A percentile compares a stretch with the other conserved stretches of the same genome.
Evolutionary conservation across 441 rosid species (phyloP).

Genomic region (Sinapis alba): DNA sequence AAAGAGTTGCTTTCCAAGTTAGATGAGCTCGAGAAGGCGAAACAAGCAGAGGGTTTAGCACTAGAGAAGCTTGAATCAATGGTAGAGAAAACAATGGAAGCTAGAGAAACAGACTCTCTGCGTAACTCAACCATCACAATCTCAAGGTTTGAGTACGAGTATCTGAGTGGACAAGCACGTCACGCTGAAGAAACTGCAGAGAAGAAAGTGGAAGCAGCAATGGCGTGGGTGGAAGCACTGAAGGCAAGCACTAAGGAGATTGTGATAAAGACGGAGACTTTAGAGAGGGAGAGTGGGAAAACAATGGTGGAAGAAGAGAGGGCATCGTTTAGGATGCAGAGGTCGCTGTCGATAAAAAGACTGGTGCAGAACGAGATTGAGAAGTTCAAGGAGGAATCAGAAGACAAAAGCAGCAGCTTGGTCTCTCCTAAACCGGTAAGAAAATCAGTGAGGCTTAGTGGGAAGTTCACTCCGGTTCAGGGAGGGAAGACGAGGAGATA

Average conservation of each 20-base stretch:
- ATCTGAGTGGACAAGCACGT: conserved; percentile 64
- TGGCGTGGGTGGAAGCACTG: conserved; percentile 85
- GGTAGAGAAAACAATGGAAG: conserved; percentile 48
- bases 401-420: conserved; percentile 22
- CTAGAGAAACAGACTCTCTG: conserved; percentile 55
- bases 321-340: conserved; percentile 44
- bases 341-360: conserved; percentile 58
- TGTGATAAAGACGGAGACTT: conserved; percentile 57
- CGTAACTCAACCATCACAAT: conserved; percentile 53
- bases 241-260: conserved; percentile 75
- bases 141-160: conserved; percentile 81
- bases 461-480: conserved; percentile 44
- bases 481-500: conserved; percentile 50
- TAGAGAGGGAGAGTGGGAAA: conserved; percentile 48
- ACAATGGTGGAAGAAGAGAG: conserved; percentile 60
- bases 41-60: conserved; percentile 57
- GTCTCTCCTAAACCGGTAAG: conserved; percentile 36
- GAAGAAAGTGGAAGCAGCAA: conserved; percentile 82
- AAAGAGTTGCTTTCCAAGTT: conserved; percentile 57
- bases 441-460: conserved; percentile 45
- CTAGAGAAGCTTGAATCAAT: conserved; percentile 53
- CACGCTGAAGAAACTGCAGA: conserved; percentile 73
- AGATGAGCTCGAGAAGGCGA: conserved; percentile 64
- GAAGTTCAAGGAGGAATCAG: conserved; percentile 39
- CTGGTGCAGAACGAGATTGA: conserved; percentile 46